Evolutionary conservation across 2,329 filamentous ascomycete species (phyloP).

Genomic region (Xylaria sp.): DNA sequence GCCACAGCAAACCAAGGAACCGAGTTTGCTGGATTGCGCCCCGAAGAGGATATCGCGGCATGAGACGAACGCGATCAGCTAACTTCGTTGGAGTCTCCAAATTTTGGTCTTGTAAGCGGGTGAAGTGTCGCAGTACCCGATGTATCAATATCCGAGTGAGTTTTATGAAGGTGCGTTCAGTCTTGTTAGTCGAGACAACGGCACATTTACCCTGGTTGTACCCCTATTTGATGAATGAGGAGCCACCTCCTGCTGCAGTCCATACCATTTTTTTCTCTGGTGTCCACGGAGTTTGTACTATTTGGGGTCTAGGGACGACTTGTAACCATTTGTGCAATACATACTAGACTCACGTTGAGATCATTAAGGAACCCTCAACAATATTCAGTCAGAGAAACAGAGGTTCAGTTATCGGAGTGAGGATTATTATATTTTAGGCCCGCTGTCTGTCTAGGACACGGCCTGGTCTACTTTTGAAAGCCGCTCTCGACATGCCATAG

Average conservation of each 20-base stretch:
- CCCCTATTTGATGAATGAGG: conserved; percentile 1
- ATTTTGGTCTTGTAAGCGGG: not conserved
- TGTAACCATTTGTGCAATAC: not conserved
- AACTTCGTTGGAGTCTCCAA: not conserved
- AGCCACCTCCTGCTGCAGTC: not conserved
- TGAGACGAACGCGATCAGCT: conserved; percentile 7
- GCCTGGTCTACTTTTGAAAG: not conserved
- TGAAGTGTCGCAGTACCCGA: not conserved
- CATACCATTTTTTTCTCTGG: not conserved
- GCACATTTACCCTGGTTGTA: conserved; percentile 1
- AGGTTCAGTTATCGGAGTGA: conserved; percentile 1
- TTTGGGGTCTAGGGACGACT: not conserved
- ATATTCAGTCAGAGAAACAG: not conserved
- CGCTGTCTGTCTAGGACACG: not conserved
- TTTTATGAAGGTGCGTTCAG: not conserved
- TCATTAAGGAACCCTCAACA: not conserved
- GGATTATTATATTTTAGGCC: conserved; percentile 3
- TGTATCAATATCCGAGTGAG: conserved; percentile 2
- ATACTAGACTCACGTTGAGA: not conserved
- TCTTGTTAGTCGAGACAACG: not conserved
- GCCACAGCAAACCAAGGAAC: conserved; percentile 77
- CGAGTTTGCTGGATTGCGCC: conserved; percentile 54
- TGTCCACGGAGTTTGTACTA: not conserved
- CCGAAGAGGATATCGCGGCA: conserved; percentile 49
- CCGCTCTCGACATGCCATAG: not conserved